Evolutionary conservation across 1,284 basidiomycete species (phyloP).

Genomic region (Ganoderma lingzhi): DNA sequence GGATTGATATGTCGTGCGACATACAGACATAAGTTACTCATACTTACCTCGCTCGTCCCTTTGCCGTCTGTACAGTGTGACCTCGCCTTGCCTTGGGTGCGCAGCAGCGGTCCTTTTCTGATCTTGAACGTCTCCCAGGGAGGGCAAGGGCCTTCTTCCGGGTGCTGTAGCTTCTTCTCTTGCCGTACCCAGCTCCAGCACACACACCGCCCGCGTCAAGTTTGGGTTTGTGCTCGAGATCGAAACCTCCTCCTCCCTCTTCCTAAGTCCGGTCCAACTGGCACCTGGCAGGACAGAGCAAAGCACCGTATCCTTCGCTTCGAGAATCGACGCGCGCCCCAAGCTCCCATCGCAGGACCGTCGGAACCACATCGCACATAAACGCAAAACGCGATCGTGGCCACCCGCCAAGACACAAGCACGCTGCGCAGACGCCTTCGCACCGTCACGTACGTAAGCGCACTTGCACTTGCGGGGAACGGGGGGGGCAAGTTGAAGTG

Average conservation of each 20-base stretch:
- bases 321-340: not conserved
- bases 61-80: not conserved
- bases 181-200: not conserved
- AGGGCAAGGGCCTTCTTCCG: not conserved
- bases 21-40: not conserved
- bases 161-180: conserved; percentile 6
- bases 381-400: not conserved
- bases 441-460: conserved; percentile 8
- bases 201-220: not conserved
- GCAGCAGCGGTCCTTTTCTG: not conserved
- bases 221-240: not conserved
- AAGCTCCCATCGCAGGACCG: not conserved
- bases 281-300: not conserved
- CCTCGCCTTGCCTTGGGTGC: not conserved
- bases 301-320: not conserved
- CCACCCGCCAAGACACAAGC: not conserved
- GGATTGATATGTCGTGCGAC: not conserved
- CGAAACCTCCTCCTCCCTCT: not conserved
- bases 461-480: not conserved
- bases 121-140: not conserved
- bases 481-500: not conserved
- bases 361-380: not conserved
- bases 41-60: not conserved
- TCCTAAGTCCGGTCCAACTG: not conserved
- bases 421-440: not conserved